Percentiles rank a stretch among this genome's conserved stretches.
Evolutionary conservation across 164 flowering plant genomes (phyloP).

Genomic region (Chimonanthus praecox): DNA sequence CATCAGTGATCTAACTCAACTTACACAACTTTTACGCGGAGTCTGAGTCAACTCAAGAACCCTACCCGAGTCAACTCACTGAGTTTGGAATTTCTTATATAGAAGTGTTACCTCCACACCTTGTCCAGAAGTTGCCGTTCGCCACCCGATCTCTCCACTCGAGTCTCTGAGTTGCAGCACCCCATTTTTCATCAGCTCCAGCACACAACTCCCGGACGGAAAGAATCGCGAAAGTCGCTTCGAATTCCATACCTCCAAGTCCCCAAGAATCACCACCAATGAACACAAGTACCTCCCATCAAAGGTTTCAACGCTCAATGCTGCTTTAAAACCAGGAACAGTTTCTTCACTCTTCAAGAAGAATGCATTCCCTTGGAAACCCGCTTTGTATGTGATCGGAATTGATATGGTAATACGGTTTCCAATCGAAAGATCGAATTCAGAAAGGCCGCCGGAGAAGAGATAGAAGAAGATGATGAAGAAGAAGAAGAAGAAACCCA

Average conservation of each 20-base stretch:
- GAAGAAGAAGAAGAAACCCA: no score
- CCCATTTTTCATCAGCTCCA: slow-evolving; percentile 54
- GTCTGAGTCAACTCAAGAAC: neutral
- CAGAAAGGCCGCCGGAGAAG: neutral
- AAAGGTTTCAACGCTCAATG: slow-evolving; percentile 54
- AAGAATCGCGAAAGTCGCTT: slow-evolving; percentile 38
- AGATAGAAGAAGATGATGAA: neutral
- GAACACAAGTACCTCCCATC: slow-evolving; percentile 51
- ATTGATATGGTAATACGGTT: slow-evolving; percentile 40
- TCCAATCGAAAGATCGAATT: slow-evolving; percentile 23
- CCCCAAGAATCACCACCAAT: slow-evolving; percentile 62
- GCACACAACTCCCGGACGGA: slow-evolving; percentile 39
- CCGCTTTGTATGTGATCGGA: slow-evolving; percentile 33
- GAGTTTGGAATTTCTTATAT: neutral
- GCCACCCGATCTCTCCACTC: slow-evolving; percentile 52
- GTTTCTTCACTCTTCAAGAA: slow-evolving; percentile 38
- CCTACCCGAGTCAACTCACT: neutral
- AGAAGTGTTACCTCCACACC: slow-evolving; percentile 67
- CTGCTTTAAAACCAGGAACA: slow-evolving; percentile 45
- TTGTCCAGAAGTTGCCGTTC: slow-evolving; percentile 67
- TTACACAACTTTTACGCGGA: neutral
- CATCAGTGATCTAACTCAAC: no score
- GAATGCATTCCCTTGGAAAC: slow-evolving; percentile 62
- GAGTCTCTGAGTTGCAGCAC: slow-evolving; percentile 53
- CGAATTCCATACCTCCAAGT: slow-evolving; percentile 71